These are phyloP conservation scores for Themeda triandra DNA, from an alignment of 176 grass and related monocot species.

Conservation along the genomic window DNA sequence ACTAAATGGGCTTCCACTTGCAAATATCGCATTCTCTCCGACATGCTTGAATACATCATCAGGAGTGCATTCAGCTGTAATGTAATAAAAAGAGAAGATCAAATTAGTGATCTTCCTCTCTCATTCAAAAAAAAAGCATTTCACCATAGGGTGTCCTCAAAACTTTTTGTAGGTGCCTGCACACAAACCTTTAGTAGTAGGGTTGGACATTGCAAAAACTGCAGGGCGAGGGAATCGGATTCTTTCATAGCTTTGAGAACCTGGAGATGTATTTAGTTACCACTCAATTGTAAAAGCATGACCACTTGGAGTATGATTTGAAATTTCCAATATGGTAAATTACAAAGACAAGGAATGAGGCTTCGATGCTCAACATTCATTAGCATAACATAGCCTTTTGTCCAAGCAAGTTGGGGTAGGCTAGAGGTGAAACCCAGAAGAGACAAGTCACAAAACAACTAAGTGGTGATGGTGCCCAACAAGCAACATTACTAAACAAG, in stretches of 20 bases:
- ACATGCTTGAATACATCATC: slow-evolving; percentile 89
- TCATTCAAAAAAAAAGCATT: not conserved
- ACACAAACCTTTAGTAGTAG: slow-evolving; percentile 71
- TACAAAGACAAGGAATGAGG: not conserved
- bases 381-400: no score
- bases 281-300: slow-evolving; percentile 12
- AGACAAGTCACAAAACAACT: no score
- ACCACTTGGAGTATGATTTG: not conserved
- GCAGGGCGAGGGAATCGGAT: slow-evolving; percentile 85
- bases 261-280: slow-evolving; percentile 43
- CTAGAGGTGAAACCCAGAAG: no score
- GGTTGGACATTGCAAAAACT: slow-evolving; percentile 98
- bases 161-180: not conserved
- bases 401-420: no score
- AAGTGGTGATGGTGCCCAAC: not conserved
- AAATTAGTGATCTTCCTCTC: not conserved
- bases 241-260: slow-evolving; percentile 95
- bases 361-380: not conserved
- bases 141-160: slow-evolving; percentile 12
- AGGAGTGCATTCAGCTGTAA: slow-evolving; percentile 87
- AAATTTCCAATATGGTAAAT: not conserved
- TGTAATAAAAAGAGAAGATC: slow-evolving; percentile 29
- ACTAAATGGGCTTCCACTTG: slow-evolving; percentile 90
- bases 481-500: not conserved
- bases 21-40: slow-evolving; percentile 89